Evolutionary conservation across 305 asterid species (phyloP), one percentile per base, ranked within the genome.

Genomic region (Petunia hybrid): DNA sequence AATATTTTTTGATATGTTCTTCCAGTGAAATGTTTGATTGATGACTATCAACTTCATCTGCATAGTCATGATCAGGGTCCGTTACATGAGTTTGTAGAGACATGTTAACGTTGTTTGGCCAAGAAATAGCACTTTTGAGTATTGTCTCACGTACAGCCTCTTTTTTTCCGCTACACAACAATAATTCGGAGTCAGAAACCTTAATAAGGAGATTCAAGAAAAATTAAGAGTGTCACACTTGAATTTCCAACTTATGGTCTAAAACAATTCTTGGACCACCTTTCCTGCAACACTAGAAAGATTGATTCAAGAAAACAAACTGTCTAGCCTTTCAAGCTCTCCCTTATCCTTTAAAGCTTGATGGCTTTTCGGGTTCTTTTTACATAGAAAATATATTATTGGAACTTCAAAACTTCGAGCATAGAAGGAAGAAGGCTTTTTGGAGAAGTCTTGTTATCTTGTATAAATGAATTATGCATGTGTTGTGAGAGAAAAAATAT

Each of bases 11-110:
- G 10, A 71, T 8, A 71, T 3, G 8, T 35, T 36, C 31, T 48
- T 36, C 12, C 14, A 7, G 4, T 51, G 12, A 3, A 8, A 4
- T 35, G 0, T 35, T 31, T 22, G 31, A 22, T 22, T 22, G 31
- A 22, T 22, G 31, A 22, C 31, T 22, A 22, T 22, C 31, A 22
- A 22, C 31, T 22, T 22, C 31, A 22, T 22, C 31, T 22, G 31
- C 31, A 22, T 22, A 22, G 31, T 22, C 31, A 22, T 22, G 31
- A 22, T 22, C 31, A 36, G 43, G 43, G 69, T 63, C 10, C 10
- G 69, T 38, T 63, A 12, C 8, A 46, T 46, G 77, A 70, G 22
- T 41, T 45, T 70, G 77, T 13, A 8, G 61, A 70, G 77, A 46
- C 77, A 70, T 70, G 31, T 14, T 31, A 57, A 57, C 35, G 2